Base-by-base conservation (phyloP, 257 asterid genomes). In the Solanum peruvianum region DNA sequence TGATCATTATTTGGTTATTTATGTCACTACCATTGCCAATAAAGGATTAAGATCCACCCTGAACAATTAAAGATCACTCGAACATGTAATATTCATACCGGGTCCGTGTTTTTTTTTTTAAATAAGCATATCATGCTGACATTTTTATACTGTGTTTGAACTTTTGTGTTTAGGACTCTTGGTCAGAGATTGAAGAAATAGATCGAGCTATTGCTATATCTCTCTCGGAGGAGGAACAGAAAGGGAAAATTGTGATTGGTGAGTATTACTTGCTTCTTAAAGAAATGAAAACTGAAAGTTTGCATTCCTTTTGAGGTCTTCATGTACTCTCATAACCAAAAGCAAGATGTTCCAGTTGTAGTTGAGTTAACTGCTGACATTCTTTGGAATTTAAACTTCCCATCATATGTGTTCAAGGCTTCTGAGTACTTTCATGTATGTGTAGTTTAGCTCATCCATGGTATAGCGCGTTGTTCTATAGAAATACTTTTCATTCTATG, bases 181-280 rank as follows among this genome's bases (percentile, higher is more conserved):
- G 78, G 85, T 87, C 93, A 42, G 99, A 95, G 89, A 89, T 87
- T 86, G 99, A 94, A 90, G 98, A 94, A 85, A 91, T 93, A 84
- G 96, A 93, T 88, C 93, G 89, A 76, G 97, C 97, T 80, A 95
- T 96, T 93, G 98, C 99, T 77, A 87, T 94, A 87, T 95, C 99
- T 81, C 95, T 93, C 88, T 91, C 93, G 69, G 98, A 95, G 86
- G 98, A 93, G 88, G 96, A 95, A 82, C 93, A 91, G 49, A 93
- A 87, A 92, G 94, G 92, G 69, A 91, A 90, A 87, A 71, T 90
- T 78, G 87, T 88, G 56, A 82, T 89, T 71, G 94, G 99, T 95
- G 88, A 89, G 96, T 88, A 39, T 58, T 81, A 49, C 45, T 81
- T 49, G 69, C 67, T 29, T 49, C 45, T 29, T 49, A 29, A 81